Evolutionary conservation across 2,329 filamentous ascomycete species (phyloP).

Genomic region (Aschersonia sp.): DNA sequence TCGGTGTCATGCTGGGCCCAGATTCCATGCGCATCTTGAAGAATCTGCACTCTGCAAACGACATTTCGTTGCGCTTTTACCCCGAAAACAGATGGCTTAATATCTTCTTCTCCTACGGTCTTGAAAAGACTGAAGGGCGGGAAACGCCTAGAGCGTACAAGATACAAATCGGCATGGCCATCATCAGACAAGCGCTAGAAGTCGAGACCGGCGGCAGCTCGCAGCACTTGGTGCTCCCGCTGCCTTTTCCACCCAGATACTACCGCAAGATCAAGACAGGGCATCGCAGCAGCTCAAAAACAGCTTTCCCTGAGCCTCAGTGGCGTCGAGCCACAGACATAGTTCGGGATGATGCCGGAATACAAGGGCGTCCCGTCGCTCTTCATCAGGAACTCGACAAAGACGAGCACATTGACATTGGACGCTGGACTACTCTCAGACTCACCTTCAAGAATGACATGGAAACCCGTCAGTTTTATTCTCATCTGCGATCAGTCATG

Average conservation of each 20-base stretch:
- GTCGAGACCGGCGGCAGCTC: slow-evolving; percentile 9
- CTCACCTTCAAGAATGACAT: slow-evolving; percentile 18
- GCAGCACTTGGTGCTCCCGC: slow-evolving; percentile 28
- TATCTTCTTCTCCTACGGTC: slow-evolving; percentile 15
- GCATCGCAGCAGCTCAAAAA: background rate
- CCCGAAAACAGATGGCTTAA: slow-evolving; percentile 13
- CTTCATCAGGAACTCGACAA: slow-evolving; percentile 20
- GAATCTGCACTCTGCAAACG: slow-evolving; percentile 6
- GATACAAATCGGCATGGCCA: slow-evolving; percentile 27
- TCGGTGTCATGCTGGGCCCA: slow-evolving; percentile 43
- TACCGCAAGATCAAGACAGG: slow-evolving; percentile 21
- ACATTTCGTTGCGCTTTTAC: slow-evolving; percentile 16
- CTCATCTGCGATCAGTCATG: slow-evolving; percentile 36
- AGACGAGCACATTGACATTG: slow-evolving; percentile 30
- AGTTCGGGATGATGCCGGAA: slow-evolving; percentile 16
- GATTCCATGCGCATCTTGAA: slow-evolving; percentile 45
- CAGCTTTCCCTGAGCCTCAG: background rate
- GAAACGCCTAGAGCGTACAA: slow-evolving; percentile 18
- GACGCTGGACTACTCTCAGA: slow-evolving; percentile 41
- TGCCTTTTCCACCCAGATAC: slow-evolving; percentile 33
- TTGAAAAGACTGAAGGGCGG: background rate
- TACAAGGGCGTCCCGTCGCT: slow-evolving; percentile 20
- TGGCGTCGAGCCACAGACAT: slow-evolving; percentile 38
- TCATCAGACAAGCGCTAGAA: slow-evolving; percentile 29
- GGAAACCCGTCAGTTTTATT: slow-evolving; percentile 9